phyloP scores from a whole-genome alignment of 345 rosid species.

The Euphorbia peplus region DNA sequence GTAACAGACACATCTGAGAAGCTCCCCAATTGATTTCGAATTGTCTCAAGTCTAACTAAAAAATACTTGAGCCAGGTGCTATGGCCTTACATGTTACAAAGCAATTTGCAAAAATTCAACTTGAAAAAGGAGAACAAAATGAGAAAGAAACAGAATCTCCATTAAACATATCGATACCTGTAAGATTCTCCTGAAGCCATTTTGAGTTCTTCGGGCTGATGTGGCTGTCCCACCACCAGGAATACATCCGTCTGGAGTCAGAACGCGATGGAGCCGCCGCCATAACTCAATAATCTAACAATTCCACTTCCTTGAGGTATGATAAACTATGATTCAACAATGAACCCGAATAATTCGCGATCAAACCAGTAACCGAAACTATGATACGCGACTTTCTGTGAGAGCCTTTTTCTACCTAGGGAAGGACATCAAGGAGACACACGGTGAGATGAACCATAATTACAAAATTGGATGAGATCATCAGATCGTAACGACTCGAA shows the following conservation, averaged over 20 bases:
- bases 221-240: slow-evolving; percentile 99
- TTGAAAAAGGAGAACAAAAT: background rate
- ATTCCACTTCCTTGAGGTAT: slow-evolving; percentile 11
- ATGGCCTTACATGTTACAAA: no score
- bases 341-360: background rate
- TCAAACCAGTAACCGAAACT: slow-evolving; percentile 12
- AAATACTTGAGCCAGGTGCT: no score
- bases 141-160: background rate
- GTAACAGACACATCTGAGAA: background rate
- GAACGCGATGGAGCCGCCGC: slow-evolving; percentile 34
- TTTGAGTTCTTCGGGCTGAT: slow-evolving; percentile 88
- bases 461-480: slow-evolving; percentile 14
- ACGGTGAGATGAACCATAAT: slow-evolving; percentile 5
- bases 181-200: slow-evolving; percentile 96
- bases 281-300: slow-evolving; percentile 41
- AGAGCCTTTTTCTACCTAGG: slow-evolving; percentile 17
- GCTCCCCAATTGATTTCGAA: background rate
- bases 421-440: slow-evolving; percentile 15
- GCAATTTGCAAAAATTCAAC: no score
- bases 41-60: background rate
- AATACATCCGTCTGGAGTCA: slow-evolving; percentile 61
- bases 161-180: slow-evolving; percentile 47
- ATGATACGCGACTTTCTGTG: slow-evolving; percentile 6
- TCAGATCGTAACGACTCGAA: slow-evolving; percentile 16
- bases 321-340: slow-evolving; percentile 3